Evolutionary conservation across 1,284 basidiomycete genomes (phyloP), one percentile per base, ranked within the genome.

Genomic region (Ganoderma meredithae): DNA sequence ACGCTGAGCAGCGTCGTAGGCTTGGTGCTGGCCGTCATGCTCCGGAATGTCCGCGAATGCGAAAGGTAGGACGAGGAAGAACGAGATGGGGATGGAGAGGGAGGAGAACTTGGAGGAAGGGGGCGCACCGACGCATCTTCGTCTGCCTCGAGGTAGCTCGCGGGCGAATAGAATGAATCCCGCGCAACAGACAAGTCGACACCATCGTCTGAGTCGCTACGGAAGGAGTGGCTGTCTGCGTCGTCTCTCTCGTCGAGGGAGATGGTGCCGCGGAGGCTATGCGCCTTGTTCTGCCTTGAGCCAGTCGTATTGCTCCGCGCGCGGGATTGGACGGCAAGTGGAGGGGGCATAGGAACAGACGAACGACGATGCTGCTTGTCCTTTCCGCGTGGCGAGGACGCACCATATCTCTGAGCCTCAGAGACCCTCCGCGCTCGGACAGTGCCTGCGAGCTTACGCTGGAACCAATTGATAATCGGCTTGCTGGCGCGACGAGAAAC

Each of bases 1-100:
- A 97, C 88, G 73, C 94, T 96, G 55, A 98, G 86, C 33, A 98
- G 81, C 0, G 97, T 99, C 2, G 97, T 99, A 2, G 96, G 97
- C 79, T 98, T 98, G 6, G 97, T 99, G 76, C 94, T 95, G 0
- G 95, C 94, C 27, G 93, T 88, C 74, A 93, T 90, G 76, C 91
- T 94, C 76, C 86, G 84, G 81, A 94, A 92, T 5, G 92, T 94
- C 62, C 89, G 86, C n/a, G 91, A 86, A 76, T 94, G 86, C 17
- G 91, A 93, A 53, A 93, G 84, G 78, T 93, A 92, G 1, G 93
- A 93, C 0, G 92, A 91, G 10, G 92, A 91, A 1, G 90, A 93
- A 68, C 86, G 90, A 9, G 90, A 94, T 9, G 92, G 93, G 0
- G 93, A 91, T 2, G 94, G 95, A 0, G 94, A 95, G 15, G 92